phyloP scores from a whole-genome alignment of 805 yeast species.

The Lipomyces yamanashiensis region DNA sequence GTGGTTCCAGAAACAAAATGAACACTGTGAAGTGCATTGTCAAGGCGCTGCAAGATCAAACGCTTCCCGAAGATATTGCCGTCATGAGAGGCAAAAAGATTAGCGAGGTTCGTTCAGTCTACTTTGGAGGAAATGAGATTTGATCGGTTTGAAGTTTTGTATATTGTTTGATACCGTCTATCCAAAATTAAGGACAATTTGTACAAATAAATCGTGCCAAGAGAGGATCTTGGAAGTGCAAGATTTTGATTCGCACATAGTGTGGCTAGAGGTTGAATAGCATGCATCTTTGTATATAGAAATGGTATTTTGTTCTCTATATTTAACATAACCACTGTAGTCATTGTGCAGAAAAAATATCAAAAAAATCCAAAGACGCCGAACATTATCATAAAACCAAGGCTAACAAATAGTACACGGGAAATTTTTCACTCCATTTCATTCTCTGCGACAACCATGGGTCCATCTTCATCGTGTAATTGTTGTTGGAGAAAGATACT shows the following conservation, averaged over 20 bases:
- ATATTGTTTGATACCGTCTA: neutral
- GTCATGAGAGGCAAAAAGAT: constrained; percentile 91
- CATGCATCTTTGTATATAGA: neutral
- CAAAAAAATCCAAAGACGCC: neutral
- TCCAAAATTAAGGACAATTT: neutral
- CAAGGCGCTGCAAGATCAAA: constrained; percentile 82
- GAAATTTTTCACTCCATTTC: neutral
- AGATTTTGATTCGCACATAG: too few species aligned
- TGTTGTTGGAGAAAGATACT: constrained; percentile 59
- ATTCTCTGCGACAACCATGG: neutral
- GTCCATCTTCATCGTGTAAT: constrained; percentile 34
- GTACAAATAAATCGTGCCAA: neutral
- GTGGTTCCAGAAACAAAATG: constrained; percentile 88
- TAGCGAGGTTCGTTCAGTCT: constrained; percentile 88
- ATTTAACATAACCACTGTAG: neutral
- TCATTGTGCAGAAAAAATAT: neutral
- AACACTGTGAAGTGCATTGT: constrained; percentile 88
- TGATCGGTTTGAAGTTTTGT: neutral
- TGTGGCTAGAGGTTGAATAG: too few species aligned
- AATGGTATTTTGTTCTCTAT: neutral
- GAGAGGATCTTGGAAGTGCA: neutral
- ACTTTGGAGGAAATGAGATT: constrained; percentile 44
- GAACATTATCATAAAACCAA: neutral
- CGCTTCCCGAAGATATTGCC: constrained; percentile 84
- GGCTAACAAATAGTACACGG: neutral